A percentile compares a stretch with the other conserved stretches of the same genome.
phyloP scores from a whole-genome alignment of 2,329 filamentous ascomycete genomes.

The Samsoniella hepiali region DNA sequence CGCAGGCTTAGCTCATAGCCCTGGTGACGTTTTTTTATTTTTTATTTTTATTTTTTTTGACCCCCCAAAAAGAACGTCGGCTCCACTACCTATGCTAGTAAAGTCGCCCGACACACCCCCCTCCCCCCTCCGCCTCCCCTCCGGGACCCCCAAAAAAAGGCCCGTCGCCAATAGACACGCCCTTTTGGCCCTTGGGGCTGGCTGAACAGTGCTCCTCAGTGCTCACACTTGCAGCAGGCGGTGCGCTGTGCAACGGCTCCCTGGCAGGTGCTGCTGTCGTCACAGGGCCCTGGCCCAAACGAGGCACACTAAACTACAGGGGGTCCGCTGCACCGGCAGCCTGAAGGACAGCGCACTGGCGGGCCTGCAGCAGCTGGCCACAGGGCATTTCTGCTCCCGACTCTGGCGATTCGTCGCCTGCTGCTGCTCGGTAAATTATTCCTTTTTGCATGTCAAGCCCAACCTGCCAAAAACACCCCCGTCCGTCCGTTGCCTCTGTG shows the following conservation, averaged over 20 bases:
- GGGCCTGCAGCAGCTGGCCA: not conserved
- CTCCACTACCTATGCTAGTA: not conserved
- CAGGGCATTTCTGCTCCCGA: no score
- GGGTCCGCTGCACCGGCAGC: not conserved
- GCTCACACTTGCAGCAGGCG: not conserved
- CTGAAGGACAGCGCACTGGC: no score
- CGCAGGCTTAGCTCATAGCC: not conserved
- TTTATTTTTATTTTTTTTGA: no score
- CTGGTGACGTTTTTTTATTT: not conserved
- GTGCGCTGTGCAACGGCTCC: not conserved
- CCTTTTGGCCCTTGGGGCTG: not conserved
- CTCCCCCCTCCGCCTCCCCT: not conserved
- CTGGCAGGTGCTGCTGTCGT: not conserved
- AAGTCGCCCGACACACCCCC: not conserved
- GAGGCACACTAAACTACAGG: not conserved
- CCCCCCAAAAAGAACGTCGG: not conserved
- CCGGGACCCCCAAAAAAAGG: not conserved
- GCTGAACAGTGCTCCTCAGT: not conserved
- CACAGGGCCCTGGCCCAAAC: not conserved
- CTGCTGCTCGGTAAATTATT: not conserved
- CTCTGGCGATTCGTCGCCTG: not conserved
- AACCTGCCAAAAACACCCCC: not conserved
- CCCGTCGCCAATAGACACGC: not conserved
- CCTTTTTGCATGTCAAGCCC: not conserved
- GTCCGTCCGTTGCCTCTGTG: not conserved